phyloP scores from a whole-genome alignment of 441 rosid species.

The Erodium texanum region DNA sequence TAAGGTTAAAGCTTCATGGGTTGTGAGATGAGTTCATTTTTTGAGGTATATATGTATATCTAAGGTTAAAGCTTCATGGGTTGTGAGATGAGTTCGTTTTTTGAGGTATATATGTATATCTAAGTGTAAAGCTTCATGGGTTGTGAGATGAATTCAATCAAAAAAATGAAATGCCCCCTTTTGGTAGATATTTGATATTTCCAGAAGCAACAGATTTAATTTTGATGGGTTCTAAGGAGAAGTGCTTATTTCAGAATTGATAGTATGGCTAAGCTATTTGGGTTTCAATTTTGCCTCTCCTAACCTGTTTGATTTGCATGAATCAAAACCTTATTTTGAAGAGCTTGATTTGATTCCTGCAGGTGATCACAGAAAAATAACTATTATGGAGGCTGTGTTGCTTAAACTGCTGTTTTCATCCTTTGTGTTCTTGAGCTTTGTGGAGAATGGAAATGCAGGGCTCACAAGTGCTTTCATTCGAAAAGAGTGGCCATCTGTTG shows the following conservation, averaged over 20 bases:
- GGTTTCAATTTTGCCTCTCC: too few relatives aligned
- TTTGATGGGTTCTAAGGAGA: too few relatives aligned
- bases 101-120: neutral
- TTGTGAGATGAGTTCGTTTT: neutral
- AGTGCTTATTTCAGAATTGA: too few relatives aligned
- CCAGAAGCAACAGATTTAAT: neutral
- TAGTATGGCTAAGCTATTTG: too few relatives aligned
- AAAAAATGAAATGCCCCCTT: neutral
- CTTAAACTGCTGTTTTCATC: constrained; percentile 19
- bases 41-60: neutral
- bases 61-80: neutral
- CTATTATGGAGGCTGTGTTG: neutral
- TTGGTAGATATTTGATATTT: neutral
- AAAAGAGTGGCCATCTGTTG: constrained; percentile 53
- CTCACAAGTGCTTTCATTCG: constrained; percentile 44
- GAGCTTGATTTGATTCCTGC: too few relatives aligned
- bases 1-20: neutral
- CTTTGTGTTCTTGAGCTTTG: constrained; percentile 29
- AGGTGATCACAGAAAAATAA: constrained; percentile 12
- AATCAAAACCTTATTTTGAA: too few relatives aligned
- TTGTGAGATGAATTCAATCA: neutral
- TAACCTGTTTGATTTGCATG: too few relatives aligned
- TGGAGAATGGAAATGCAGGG: constrained; percentile 32
- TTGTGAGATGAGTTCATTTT: neutral
- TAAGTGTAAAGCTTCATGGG: neutral